phyloP scores from a whole-genome alignment of 306 rosid genomes.

The Citrullus colocynthis region DNA sequence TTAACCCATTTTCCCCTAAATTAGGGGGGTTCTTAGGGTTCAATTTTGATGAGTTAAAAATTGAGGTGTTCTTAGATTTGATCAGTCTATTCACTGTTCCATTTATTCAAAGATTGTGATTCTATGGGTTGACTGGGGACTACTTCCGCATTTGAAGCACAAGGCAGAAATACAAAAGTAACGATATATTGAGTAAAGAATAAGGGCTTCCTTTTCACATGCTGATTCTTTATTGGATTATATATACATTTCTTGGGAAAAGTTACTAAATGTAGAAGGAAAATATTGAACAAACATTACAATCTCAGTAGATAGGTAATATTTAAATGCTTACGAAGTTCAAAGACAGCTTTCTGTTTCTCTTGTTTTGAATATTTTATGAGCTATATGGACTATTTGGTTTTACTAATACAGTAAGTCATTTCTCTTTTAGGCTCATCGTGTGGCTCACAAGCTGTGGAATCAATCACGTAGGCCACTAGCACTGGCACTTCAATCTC shows the following conservation, averaged over 20 bases:
- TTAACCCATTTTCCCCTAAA: neutral
- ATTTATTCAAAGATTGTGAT: neutral
- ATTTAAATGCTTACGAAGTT: neutral
- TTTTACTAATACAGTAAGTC: neutral
- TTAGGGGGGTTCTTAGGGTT: neutral
- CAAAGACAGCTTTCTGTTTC: neutral
- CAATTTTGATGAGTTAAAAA: neutral
- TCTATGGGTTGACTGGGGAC: neutral
- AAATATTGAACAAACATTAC: no score
- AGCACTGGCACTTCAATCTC: constrained; percentile 77
- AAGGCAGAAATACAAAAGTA: neutral
- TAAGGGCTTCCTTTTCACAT: neutral
- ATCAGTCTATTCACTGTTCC: neutral
- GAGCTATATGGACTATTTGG: neutral
- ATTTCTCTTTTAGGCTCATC: constrained; percentile 43
- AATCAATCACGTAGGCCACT: constrained; percentile 58
- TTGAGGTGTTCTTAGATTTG: neutral
- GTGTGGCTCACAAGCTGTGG: constrained; percentile 79
- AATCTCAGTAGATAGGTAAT: no score
- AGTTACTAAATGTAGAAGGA: neutral
- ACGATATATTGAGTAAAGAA: neutral
- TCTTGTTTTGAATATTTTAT: neutral
- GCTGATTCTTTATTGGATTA: neutral
- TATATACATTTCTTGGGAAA: neutral
- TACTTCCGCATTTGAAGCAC: neutral